These are phyloP conservation scores for Pulveroboletus sp. DNA, from an alignment of 768 basidiomycete species.

Conservation along the genomic window DNA sequence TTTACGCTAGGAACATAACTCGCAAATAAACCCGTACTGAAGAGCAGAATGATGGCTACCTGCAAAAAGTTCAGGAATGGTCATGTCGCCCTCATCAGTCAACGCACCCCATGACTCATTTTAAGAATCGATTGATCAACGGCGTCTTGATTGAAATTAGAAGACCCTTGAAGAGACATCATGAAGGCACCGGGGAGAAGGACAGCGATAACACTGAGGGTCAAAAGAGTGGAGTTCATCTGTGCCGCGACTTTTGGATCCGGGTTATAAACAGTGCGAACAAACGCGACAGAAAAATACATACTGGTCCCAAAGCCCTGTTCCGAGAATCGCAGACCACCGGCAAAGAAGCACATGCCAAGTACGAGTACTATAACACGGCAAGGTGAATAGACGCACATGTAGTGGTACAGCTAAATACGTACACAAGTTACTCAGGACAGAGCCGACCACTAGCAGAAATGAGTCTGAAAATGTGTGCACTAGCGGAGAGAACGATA, in stretches of 20 bases:
- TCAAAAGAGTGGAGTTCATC: slow-evolving; percentile 68
- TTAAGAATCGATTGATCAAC: slow-evolving; percentile 49
- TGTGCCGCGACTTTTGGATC: slow-evolving; percentile 59
- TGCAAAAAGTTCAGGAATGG: slow-evolving; percentile 23
- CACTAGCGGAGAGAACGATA: not conserved
- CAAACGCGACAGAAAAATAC: slow-evolving; percentile 16
- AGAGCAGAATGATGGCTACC: slow-evolving; percentile 74
- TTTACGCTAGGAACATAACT: not conserved
- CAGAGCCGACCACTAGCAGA: slow-evolving; percentile 67
- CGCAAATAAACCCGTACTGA: slow-evolving; percentile 45
- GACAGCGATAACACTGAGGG: slow-evolving; percentile 74
- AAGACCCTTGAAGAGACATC: slow-evolving; percentile 41
- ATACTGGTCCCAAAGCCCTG: slow-evolving; percentile 72
- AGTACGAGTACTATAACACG: slow-evolving; percentile 63
- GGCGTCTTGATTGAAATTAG: slow-evolving; percentile 14
- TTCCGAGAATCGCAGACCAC: slow-evolving; percentile 70
- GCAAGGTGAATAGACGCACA: not conserved
- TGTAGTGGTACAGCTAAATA: not conserved
- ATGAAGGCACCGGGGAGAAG: slow-evolving; percentile 75
- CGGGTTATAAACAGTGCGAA: not conserved
- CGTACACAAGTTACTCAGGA: slow-evolving; percentile 70
- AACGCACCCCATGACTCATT: slow-evolving; percentile 72
- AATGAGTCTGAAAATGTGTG: not conserved
- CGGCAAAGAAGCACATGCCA: slow-evolving; percentile 83
- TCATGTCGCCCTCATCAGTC: not conserved